Base-by-base conservation (phyloP, 192 early-diverging fungal species). In the Coemansia sp. region DNA sequence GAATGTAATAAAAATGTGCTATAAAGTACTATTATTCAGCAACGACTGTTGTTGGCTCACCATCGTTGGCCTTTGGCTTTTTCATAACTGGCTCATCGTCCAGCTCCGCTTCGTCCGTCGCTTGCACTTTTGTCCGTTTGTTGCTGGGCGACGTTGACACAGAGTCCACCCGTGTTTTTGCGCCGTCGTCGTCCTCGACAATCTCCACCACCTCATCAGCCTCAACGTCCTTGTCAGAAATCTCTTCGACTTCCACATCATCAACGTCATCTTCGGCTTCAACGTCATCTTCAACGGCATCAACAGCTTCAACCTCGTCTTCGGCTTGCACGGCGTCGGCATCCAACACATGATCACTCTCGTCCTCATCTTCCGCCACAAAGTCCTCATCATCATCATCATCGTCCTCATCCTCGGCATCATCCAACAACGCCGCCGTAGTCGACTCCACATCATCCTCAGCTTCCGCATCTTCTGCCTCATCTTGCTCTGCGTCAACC, bases 351-450 rank as follows among this genome's bases (percentile, higher is more conserved):
- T 72, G 67, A 52, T 79, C 76, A 37, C 60, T 60, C 37, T 68
- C 71, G 23, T 78, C 75, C 19, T 78, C 75, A 6, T 69, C 71
- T 6, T 64, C 70, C 5, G 64, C 67, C 2, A 62, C 76, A 79
- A 68, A 77, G 64, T 77, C 75, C 6, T 71, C 67, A 27, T 76
- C 74, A 3, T 64, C 74, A 3, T 64, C 74, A 0, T 77, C 60
- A 8, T 52, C 70, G 19, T 63, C 56, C 27, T 59, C 61, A 14
- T 53, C 54, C 2, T 26, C 3, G 2, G 26, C 61, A 31, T 60
- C 64, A 9, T 45, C 69, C 11, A 70, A 49, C 27, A 75, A 57
- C 14, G 64, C 64, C 6, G 74, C 74, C 1, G 74, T 70, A 6
- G 54, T 53, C 11, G 31, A 29, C 4, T 60, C 35, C 29, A 54